A percentile compares a stretch with the other conserved stretches of the same genome.
Conservation (phyloP, 176 grass and related monocot species). For the Rhynchospora tenuis region DNA sequence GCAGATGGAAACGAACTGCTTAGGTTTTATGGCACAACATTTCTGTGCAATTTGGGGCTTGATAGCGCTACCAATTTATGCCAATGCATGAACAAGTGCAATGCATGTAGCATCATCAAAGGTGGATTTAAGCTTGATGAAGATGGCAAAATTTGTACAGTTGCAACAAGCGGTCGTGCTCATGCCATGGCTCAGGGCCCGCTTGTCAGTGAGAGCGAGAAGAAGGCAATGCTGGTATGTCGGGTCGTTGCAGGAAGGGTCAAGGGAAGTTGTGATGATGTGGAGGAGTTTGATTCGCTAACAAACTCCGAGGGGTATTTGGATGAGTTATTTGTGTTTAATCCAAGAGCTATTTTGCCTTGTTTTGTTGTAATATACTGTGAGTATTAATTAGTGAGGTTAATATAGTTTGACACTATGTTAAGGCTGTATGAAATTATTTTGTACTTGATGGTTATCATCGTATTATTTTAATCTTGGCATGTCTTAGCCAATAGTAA, state of each 20-base stretch:
- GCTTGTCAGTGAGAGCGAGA: conserved; percentile 16
- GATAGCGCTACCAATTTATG: conserved; percentile 40
- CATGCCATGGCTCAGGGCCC: conserved; percentile 32
- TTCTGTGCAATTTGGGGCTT: conserved; percentile 46
- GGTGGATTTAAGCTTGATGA: conserved; percentile 61
- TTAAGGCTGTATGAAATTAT: neutral
- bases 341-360: conserved; percentile 61
- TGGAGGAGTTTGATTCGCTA: conserved; percentile 38
- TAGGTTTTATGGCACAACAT: conserved; percentile 64
- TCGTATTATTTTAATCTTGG: neutral
- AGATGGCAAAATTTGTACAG: conserved; percentile 52
- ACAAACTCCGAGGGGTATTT: conserved; percentile 40
- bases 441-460: neutral
- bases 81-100: conserved; percentile 35
- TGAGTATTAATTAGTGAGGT: conserved; percentile 45
- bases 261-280: conserved; percentile 32
- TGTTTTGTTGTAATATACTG: conserved; percentile 88
- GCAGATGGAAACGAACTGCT: conserved; percentile 94
- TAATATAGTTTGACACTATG: neutral
- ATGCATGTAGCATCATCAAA: conserved; percentile 55
- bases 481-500: neutral
- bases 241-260: conserved; percentile 88
- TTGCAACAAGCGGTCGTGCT: conserved; percentile 58
- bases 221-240: conserved; percentile 77
- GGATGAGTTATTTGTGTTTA: conserved; percentile 69